Base-by-base conservation (phyloP, 2,329 filamentous ascomycete genomes). In the Pseudofabraea citricarpa region DNA sequence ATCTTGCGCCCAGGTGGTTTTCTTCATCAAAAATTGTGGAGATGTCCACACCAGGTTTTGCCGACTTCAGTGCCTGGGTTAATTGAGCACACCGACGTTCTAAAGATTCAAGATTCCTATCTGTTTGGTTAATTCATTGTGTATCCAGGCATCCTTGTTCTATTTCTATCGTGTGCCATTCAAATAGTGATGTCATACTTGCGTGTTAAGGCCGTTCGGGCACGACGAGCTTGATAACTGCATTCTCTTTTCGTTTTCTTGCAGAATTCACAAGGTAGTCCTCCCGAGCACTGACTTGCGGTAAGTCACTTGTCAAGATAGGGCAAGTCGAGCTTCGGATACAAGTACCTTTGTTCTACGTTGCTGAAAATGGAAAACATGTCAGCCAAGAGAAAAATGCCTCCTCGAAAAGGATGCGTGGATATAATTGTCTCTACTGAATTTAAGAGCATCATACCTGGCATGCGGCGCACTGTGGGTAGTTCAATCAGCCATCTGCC, bases 281-380 rank as follows among this genome's bases (percentile, higher is more conserved):
- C 46, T 6, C 46, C 44, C 18, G 46, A 45, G 36, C 44, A 51
- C 49, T 49, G 20, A n/a, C n/a, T n/a, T n/a, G n/a, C n/a, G n/a
- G n/a, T n/a, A n/a, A n/a, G n/a, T n/a, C n/a, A n/a, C n/a, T n/a
- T n/a, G n/a, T n/a, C n/a, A n/a, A n/a, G n/a, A n/a, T n/a, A n/a
- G n/a, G n/a, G n/a, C n/a, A n/a, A n/a, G n/a, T n/a, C n/a, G n/a
- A n/a, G n/a, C n/a, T n/a, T n/a, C n/a, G n/a, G n/a, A n/a, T n/a
- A n/a, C n/a, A n/a, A n/a, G n/a, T n/a, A n/a, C n/a, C n/a, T n/a
- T n/a, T n/a, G n/a, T n/a, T n/a, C n/a, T n/a, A n/a, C n/a, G n/a
- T n/a, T n/a, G n/a, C n/a, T n/a, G n/a, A n/a, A n/a, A n/a, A n/a
- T n/a, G n/a, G n/a, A n/a, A n/a, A n/a, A n/a, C n/a, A n/a, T n/a